Conservation (phyloP, 2,329 filamentous ascomycete species). For the Aspergillus tanneri region DNA sequence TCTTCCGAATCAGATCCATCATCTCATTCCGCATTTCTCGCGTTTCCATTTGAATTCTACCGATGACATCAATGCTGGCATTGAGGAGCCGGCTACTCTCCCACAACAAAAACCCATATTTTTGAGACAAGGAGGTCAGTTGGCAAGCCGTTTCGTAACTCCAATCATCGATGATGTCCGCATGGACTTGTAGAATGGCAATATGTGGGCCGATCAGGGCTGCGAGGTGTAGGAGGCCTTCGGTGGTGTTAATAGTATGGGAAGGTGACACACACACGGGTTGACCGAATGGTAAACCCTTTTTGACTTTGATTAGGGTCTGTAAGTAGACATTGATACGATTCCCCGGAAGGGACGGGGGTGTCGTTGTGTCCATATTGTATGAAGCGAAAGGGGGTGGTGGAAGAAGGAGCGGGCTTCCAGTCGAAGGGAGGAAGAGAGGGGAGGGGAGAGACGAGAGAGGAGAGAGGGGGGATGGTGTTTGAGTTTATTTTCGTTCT, state of each 20-base stretch:
- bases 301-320: slow-evolving; percentile 34
- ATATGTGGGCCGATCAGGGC: slow-evolving; percentile 61
- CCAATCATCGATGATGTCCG: slow-evolving; percentile 63
- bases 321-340: slow-evolving; percentile 40
- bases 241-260: slow-evolving; percentile 57
- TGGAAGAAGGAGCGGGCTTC: too few species aligned
- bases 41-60: slow-evolving; percentile 27
- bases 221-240: slow-evolving; percentile 55
- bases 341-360: slow-evolving; percentile 31
- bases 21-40: slow-evolving; percentile 33
- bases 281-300: slow-evolving; percentile 38
- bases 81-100: slow-evolving; percentile 43
- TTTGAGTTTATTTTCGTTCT: not conserved
- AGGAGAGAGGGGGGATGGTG: not conserved
- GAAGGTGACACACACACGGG: slow-evolving; percentile 51
- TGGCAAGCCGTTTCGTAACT: slow-evolving; percentile 53
- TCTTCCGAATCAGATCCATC: slow-evolving; percentile 37
- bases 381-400: not conserved
- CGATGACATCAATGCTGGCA: slow-evolving; percentile 33
- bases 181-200: slow-evolving; percentile 61
- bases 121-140: slow-evolving; percentile 36
- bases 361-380: slow-evolving; percentile 19
- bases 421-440: too few species aligned
- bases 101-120: slow-evolving; percentile 42
- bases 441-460: not conserved